Evolutionary conservation across 768 basidiomycete genomes (phyloP), one percentile per base, ranked within the genome.

Genomic region (Trametes gibbosa): DNA sequence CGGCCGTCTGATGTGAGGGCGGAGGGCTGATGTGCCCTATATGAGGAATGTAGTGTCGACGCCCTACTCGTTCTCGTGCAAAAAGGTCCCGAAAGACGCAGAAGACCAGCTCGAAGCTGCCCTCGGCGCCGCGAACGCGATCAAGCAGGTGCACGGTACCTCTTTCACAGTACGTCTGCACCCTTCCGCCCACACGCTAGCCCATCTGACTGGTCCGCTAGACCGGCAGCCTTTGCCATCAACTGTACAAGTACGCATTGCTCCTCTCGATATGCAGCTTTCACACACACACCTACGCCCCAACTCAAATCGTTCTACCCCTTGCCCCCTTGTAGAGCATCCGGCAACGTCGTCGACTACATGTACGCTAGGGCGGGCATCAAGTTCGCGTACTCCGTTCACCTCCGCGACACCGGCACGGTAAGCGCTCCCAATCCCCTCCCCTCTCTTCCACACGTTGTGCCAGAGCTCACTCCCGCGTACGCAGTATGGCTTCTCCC

Each of bases 31-130:
- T 16, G 2, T 25, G 14, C 13, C 17, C 13, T 9, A 24, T 23
- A 1, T n/a, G 21, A n/a, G 19, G 29, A 42, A 47, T 41, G 7
- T 65, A 92, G 89, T 92, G 56, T 88, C 89, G n/a, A 78, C 84
- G 35, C 92, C 92, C 5, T 93, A 80, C 64, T 89, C 90, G 0
- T 86, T 85, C 67, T 82, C 84, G 0, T 92, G 90, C 73, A 77
- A 79, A 37, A 75, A 74, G 41, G 68, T 78, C 16, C 84, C 90
- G 0, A 80, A 82, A 58, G 89, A 90, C 63, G 86, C 85, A 0
- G 90, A 92, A 70, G 85, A 90, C 68, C 81, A 85, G 66, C 75
- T 85, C 58, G 90, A 92, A 70, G 89, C 85, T 8, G 85, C 84
- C 5, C 72, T 84, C 2, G 88, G 88, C 0, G 86, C 86, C 2